phyloP scores from a whole-genome alignment of 306 rosid genomes.

The Trifolium pratense region DNA sequence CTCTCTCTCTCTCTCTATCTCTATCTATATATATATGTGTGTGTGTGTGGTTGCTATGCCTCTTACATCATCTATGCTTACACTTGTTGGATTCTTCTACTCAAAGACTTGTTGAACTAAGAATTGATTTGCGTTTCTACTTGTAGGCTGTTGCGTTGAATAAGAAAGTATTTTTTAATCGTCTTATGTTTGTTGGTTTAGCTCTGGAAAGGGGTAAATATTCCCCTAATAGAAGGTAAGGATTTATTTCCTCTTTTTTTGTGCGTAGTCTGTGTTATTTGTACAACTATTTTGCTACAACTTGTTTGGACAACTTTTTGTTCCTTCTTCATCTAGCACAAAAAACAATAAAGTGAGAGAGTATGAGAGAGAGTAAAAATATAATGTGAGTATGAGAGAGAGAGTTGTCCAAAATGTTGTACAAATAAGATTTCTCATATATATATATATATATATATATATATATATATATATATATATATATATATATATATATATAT shows the following conservation, averaged over 20 bases:
- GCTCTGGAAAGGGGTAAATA: slow-evolving; percentile 73
- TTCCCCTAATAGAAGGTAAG: slow-evolving; percentile 61
- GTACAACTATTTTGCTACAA: too few species aligned
- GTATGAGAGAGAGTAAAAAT: too few species aligned
- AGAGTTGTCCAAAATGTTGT: too few species aligned
- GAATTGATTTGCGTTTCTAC: not conserved
- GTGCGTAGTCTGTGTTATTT: not conserved
- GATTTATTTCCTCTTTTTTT: not conserved
- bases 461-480: too few species aligned
- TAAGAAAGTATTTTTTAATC: slow-evolving; percentile 53
- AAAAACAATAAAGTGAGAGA: too few species aligned
- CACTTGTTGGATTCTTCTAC: not conserved
- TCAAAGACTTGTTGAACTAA: slow-evolving; percentile 20
- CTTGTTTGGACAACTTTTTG: too few species aligned
- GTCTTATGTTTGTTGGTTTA: slow-evolving; percentile 60
- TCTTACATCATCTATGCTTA: not conserved
- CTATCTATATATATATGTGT: not conserved
- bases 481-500: too few species aligned
- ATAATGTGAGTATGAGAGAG: too few species aligned
- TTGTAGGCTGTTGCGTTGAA: slow-evolving; percentile 64
- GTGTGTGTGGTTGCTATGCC: not conserved
- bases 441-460: too few species aligned
- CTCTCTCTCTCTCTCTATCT: too few species aligned
- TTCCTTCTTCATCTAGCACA: too few species aligned
- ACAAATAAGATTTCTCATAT: too few species aligned